Conservation (phyloP, 768 basidiomycete genomes). For the Tylopilus sp. region DNA sequence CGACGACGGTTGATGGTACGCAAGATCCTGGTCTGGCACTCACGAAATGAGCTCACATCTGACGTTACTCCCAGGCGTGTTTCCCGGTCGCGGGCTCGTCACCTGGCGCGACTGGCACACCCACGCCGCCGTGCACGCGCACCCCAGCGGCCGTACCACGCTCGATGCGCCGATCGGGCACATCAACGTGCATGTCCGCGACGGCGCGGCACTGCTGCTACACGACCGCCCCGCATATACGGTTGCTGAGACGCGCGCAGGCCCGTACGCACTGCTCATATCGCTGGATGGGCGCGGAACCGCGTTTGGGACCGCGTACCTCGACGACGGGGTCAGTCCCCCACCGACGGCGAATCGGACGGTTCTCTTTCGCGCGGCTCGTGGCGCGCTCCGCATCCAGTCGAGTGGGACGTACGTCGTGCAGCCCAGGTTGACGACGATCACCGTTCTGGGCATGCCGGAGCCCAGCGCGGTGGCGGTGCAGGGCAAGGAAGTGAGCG, state of each 20-base stretch:
- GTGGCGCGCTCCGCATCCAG: conserved; percentile 35
- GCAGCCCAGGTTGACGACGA: conserved; percentile 40
- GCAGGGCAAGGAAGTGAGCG: conserved; percentile 32
- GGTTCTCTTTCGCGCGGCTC: conserved; percentile 41
- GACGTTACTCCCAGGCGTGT: conserved; percentile 40
- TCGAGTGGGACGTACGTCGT: conserved; percentile 30
- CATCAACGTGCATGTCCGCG: conserved; percentile 71
- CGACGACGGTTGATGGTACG: conserved; percentile 60
- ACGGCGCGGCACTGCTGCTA: conserved; percentile 57
- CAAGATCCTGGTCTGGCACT: neutral
- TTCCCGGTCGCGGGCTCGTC: conserved; percentile 55
- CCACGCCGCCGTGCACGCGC: conserved; percentile 48
- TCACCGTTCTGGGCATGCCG: conserved; percentile 55
- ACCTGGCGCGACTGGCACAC: conserved; percentile 73
- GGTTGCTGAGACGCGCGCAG: conserved; percentile 54
- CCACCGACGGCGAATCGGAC: conserved; percentile 50
- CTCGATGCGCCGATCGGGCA: conserved; percentile 53
- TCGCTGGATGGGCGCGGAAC: conserved; percentile 43
- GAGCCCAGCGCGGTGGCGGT: conserved; percentile 39
- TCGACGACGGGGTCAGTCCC: conserved; percentile 58
- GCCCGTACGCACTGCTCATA: conserved; percentile 59
- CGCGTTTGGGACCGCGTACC: conserved; percentile 57
- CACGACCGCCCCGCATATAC: conserved; percentile 63
- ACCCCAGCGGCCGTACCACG: conserved; percentile 28
- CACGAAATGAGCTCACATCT: neutral